A percentile compares a stretch with the other conserved stretches of the same genome.
These are phyloP conservation scores for Withania somnifera DNA, from an alignment of 305 asterid genomes.

Conservation along the genomic window DNA sequence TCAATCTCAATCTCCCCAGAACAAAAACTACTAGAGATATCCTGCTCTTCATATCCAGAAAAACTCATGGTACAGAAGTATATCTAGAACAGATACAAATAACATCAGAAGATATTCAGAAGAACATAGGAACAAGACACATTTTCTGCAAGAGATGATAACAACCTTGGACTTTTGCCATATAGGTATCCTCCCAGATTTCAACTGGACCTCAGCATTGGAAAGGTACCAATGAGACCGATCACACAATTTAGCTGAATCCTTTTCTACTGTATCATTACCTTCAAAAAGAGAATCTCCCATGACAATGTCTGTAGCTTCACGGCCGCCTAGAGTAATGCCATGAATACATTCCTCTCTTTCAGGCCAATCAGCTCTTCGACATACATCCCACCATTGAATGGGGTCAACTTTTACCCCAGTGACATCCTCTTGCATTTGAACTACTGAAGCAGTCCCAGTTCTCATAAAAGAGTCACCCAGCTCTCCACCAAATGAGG, in stretches of 20 bases:
- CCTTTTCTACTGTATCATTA: conserved; percentile 30
- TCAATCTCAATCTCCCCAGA: conserved; percentile 79
- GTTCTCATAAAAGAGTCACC: conserved; percentile 32
- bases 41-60: conserved; percentile 23
- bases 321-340: conserved; percentile 37
- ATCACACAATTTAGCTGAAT: conserved; percentile 37
- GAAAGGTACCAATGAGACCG: conserved; percentile 73
- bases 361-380: conserved; percentile 88
- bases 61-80: conserved; percentile 64
- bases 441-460: conserved; percentile 39
- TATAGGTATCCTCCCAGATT: conserved; percentile 61
- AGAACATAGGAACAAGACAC: not conserved
- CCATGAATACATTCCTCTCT: conserved; percentile 69
- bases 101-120: conserved; percentile 6
- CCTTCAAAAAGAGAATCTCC: conserved; percentile 35
- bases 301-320: conserved; percentile 29
- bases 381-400: conserved; percentile 99
- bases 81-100: conserved; percentile 31
- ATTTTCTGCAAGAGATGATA: not conserved
- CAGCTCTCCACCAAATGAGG: conserved; percentile 47
- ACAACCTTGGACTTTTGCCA: conserved; percentile 56
- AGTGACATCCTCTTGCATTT: conserved; percentile 57
- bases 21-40: conserved; percentile 11
- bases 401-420: conserved; percentile 77
- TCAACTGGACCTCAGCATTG: conserved; percentile 93